Conservation (phyloP, 2,329 filamentous ascomycete genomes). For the Fusarium sp. region DNA sequence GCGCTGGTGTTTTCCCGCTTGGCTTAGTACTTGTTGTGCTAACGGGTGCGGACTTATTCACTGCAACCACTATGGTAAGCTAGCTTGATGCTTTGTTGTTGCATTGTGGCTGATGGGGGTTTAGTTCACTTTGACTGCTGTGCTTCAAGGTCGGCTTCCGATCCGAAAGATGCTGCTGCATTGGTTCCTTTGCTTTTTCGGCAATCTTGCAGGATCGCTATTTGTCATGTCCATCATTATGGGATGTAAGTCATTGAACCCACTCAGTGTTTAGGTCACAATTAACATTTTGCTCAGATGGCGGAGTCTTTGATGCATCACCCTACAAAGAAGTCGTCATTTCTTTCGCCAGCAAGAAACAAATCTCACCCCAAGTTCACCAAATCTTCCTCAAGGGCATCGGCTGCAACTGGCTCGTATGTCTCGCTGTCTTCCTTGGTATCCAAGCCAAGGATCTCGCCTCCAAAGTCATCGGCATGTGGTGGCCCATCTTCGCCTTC, state of each 20-base stretch:
- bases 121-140: slow-evolving; percentile 42
- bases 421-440: slow-evolving; percentile 62
- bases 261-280: accelerated
- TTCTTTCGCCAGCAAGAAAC: slow-evolving; percentile 61
- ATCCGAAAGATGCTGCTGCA: slow-evolving; percentile 44
- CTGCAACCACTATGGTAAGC: slow-evolving; percentile 39
- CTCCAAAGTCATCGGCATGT: slow-evolving; percentile 66
- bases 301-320: slow-evolving; percentile 56
- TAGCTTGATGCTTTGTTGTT: accelerated
- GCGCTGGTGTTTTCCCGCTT: slow-evolving; percentile 40
- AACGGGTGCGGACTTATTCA: slow-evolving; percentile 40
- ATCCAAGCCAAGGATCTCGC: slow-evolving; percentile 62
- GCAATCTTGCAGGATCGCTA: slow-evolving; percentile 61
- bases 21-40: slow-evolving; percentile 38
- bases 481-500: slow-evolving; percentile 67
- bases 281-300: slow-evolving; percentile 47
- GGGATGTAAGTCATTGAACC: slow-evolving; percentile 45
- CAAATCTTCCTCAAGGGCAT: slow-evolving; percentile 66
- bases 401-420: slow-evolving; percentile 69
- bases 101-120: not conserved
- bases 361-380: slow-evolving; percentile 60
- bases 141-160: slow-evolving; percentile 33
- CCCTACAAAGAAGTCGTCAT: slow-evolving; percentile 59
- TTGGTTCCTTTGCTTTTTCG: slow-evolving; percentile 61
- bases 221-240: slow-evolving; percentile 62